A percentile compares a stretch with the other conserved stretches of the same genome.
phyloP scores from a whole-genome alignment of 768 basidiomycete genomes.

The Leccinum arenicola region DNA sequence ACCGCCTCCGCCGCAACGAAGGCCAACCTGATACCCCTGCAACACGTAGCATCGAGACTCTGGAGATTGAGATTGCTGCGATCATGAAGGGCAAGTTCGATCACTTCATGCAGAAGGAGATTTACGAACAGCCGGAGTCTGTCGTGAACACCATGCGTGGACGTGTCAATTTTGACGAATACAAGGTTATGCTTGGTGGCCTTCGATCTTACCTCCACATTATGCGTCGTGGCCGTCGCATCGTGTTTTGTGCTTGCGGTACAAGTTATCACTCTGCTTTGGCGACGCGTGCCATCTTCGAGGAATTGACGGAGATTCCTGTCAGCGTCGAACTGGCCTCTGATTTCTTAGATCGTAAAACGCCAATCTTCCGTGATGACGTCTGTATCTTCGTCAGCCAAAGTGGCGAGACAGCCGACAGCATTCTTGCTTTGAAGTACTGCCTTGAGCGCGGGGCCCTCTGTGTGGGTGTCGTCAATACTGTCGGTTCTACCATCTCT shows the following conservation, averaged over 20 bases:
- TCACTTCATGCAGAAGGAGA: conserved; percentile 99
- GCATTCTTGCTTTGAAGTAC: conserved; percentile 93
- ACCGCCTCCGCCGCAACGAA: conserved; percentile 91
- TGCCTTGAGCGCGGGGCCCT: conserved; percentile 96
- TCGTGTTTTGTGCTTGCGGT: conserved; percentile 98
- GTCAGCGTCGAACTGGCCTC: conserved; percentile 96
- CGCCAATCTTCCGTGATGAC: conserved; percentile 99
- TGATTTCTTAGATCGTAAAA: conserved; percentile 98
- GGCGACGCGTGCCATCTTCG: conserved; percentile 96
- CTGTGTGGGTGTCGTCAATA: conserved; percentile 97
- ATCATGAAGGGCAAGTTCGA: conserved; percentile 99
- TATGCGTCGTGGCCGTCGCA: conserved; percentile 90
- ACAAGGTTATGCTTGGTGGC: conserved; percentile 91
- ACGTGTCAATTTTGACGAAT: conserved; percentile 95
- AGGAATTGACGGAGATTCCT: conserved; percentile 98
- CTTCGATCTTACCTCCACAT: conserved; percentile 93
- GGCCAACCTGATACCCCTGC: conserved; percentile 52
- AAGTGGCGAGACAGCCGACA: conserved; percentile 98
- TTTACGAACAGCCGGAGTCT: conserved; percentile 98
- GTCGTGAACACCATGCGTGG: conserved; percentile 99
- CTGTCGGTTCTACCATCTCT: conserved; percentile 95
- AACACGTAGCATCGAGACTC: conserved; percentile 94
- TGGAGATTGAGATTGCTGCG: conserved; percentile 98
- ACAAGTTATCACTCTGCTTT: conserved; percentile 97
- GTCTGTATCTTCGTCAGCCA: conserved; percentile 95